A percentile compares a stretch with the other conserved stretches of the same genome.
phyloP scores from a whole-genome alignment of 805 yeast species.

The Wickerhamomyces pijperi region DNA sequence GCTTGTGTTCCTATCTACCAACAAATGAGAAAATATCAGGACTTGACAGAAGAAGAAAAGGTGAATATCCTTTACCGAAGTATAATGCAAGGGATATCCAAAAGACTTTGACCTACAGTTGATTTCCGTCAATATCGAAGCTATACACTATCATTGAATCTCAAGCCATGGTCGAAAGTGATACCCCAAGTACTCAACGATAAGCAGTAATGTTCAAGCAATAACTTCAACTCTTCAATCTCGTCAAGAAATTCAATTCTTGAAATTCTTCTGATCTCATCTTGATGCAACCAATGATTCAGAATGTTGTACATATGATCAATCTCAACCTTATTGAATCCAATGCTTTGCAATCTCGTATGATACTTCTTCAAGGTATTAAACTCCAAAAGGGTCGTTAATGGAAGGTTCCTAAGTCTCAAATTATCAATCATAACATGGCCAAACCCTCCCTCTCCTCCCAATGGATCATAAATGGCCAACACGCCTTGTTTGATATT shows the following conservation, averaged over 20 bases:
- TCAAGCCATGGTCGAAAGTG: constrained; percentile 5
- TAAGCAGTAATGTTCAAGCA: constrained; percentile 43
- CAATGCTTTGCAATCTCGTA: constrained; percentile 9
- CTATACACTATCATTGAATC: too few species aligned
- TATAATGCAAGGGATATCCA: too few species aligned
- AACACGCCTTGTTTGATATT: constrained; percentile 15
- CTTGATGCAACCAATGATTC: constrained; percentile 20
- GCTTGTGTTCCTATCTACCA: too few species aligned
- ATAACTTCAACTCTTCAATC: constrained; percentile 41
- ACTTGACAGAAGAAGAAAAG: too few species aligned
- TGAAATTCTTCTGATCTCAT: constrained; percentile 31
- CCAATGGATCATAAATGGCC: constrained; percentile 50
- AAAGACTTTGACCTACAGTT: too few species aligned
- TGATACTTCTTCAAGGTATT: constrained; percentile 23
- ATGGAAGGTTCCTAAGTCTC: constrained; percentile 29
- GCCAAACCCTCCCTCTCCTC: constrained; percentile 42
- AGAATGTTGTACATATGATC: constrained; percentile 25
- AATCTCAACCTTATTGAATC: constrained; percentile 6
- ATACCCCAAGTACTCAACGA: constrained; percentile 18
- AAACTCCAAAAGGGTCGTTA: constrained; percentile 27
- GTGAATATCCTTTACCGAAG: too few species aligned
- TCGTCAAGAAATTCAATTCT: constrained; percentile 46
- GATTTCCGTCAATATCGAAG: too few species aligned
- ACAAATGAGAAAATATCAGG: too few species aligned
- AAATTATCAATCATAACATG: constrained; percentile 42